Evolutionary conservation across 129 eudicot species (phyloP), one percentile per base, ranked within the genome.

Genomic region (Chrysanthemum lavandulifolium): DNA sequence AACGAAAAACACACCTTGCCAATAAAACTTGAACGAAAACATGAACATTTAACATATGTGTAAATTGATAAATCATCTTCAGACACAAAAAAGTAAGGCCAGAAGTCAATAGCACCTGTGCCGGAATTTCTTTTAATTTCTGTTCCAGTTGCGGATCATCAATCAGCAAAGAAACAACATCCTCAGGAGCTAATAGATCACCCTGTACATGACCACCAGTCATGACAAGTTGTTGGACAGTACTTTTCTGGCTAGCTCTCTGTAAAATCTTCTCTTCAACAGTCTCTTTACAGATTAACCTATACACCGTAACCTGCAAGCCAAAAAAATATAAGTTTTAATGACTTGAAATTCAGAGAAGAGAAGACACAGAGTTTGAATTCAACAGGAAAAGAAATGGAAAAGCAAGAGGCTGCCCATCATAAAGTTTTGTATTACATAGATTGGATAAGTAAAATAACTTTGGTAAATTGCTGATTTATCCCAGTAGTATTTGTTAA

Each of bases 171-270:
- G 98, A 92, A 67, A 92, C 86, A 65, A 89, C 98, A 82, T 92
- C 96, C 77, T 89, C 96, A 57, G 96, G 96, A 61, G 93, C 97
- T 85, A 89, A 83, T 29, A 86, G 76, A 80, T 92, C 97, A 67
- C 97, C 97, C 77, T 92, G 97, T 43, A 92, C 94, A 82, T 92
- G 97, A 54, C 97, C 96, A n/a, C 98, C 96, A 2, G 98, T 92
- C 98, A 92, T 92, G 18, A 92, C 96, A 74, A 92, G 94, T 80
- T 92, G 91, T 80, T 92, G 98, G 48, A 92, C 98, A 2, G 96
- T 92, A 76, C 61, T 92, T 63, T 89, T 92, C 80, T 92, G 98
- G 76, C 91, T 92, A 29, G 98, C 98, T 83, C 98, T 83, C 71
- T 84, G 96, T 75, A 92, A 74, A 71, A 92, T 92, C 81, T 92